Evolutionary conservation across 176 grass and related monocot species (phyloP).

Genomic region (Leersia perrieri): DNA sequence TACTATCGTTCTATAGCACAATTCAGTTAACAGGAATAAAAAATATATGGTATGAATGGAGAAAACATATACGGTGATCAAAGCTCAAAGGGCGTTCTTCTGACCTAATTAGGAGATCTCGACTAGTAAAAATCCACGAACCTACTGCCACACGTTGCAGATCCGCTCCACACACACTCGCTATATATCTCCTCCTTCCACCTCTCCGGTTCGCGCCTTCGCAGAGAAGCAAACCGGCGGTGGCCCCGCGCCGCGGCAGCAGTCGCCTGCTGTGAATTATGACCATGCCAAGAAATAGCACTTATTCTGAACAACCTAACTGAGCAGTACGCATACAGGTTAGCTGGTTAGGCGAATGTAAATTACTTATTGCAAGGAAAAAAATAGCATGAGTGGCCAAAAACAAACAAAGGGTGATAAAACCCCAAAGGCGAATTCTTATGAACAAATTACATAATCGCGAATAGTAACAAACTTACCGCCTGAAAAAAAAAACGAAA

Average conservation of each 20-base stretch:
- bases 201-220: neutral
- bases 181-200: neutral
- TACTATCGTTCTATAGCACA: no score
- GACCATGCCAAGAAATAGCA: no score
- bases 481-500: neutral
- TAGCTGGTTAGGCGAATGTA: neutral
- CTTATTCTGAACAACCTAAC: neutral
- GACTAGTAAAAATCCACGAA: neutral
- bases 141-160: neutral
- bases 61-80: no score
- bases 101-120: neutral
- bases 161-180: neutral
- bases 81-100: neutral
- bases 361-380: neutral
- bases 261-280: neutral
- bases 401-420: neutral
- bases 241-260: neutral
- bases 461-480: neutral
- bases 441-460: neutral
- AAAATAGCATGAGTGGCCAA: neutral
- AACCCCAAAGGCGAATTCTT: neutral
- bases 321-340: neutral
- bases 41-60: no score
- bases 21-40: no score
- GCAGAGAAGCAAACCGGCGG: neutral